A percentile compares a stretch with the other conserved stretches of the same genome.
These are phyloP conservation scores for Tilletia horrida DNA, from an alignment of 1,284 basidiomycete species.

Conservation along the genomic window DNA sequence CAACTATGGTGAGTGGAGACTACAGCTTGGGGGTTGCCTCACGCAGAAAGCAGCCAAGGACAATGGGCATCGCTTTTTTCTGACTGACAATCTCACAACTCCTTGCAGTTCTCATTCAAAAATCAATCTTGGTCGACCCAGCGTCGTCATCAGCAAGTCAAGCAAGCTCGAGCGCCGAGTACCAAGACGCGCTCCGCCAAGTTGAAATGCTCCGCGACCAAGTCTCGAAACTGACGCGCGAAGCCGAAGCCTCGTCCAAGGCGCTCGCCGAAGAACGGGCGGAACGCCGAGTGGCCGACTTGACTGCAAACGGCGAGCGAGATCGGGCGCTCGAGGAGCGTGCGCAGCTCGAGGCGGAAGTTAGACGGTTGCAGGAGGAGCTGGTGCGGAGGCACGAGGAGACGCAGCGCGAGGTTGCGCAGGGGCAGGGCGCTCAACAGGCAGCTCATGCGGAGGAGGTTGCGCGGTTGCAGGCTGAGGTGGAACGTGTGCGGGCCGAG, in stretches of 20 bases:
- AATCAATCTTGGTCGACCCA: constrained; percentile 47
- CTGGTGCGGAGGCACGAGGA: not conserved
- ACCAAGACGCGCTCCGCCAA: constrained; percentile 49
- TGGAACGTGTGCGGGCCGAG: constrained; percentile 17
- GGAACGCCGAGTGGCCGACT: not conserved
- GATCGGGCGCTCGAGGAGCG: too few species aligned
- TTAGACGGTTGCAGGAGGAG: not conserved
- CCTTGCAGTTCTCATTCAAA: constrained; percentile 31
- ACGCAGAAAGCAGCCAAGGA: too few species aligned
- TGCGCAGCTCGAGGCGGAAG: not conserved
- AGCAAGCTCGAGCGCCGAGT: constrained; percentile 37
- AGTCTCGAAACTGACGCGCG: not conserved
- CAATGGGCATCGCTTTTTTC: too few species aligned
- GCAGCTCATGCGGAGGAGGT: constrained; percentile 49
- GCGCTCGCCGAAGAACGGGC: too few species aligned
- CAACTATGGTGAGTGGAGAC: constrained; percentile 88
- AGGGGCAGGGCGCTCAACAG: constrained; percentile 56
- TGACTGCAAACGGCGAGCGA: not conserved
- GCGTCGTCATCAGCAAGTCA: constrained; percentile 31
- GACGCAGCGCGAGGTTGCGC: constrained; percentile 67
- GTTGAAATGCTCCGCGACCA: constrained; percentile 37
- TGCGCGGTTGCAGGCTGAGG: constrained; percentile 61
- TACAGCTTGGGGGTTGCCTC: too few species aligned
- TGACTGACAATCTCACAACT: too few species aligned
- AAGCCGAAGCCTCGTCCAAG: not conserved